Base-by-base conservation (phyloP, 2,329 filamentous ascomycete genomes). In the Diaporthe ampelina region DNA sequence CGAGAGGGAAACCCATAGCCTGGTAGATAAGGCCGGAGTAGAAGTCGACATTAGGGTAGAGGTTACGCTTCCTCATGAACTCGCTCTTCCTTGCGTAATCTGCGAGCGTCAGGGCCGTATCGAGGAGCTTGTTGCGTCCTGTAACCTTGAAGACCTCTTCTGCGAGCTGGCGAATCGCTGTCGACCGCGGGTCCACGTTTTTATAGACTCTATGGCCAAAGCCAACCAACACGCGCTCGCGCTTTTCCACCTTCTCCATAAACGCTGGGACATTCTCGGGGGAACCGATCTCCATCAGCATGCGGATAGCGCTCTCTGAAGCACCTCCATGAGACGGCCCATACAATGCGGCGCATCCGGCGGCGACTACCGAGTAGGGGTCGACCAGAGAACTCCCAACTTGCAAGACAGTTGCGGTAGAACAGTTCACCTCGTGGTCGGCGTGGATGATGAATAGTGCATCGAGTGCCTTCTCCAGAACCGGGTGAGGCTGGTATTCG, bases 311-410 rank as follows among this genome's bases (percentile, higher is more conserved):
- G 29, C 86, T 85, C 76, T 91, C 89, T 0, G 88, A 89, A 4
- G 89, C 89, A n/a, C 89, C 89, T 72, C 88, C 89, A 79, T 91
- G 89, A 0, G 89, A 87, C 0, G 88, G 88, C 0, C 89, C 89
- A 76, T 90, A 89, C 3, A 88, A 84, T 0, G 88, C 88, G 0
- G 88, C 85, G n/a, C 87, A 86, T 7, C 88, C 84, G 0, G 88
- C 87, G 0, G 88, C 81, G 17, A 90, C 86, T 24, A 88, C 84
- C 76, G 86, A 89, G 75, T 84, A 90, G 0, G 89, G 88, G 77
- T 91, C 90, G 0, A 90, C 86, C 15, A 91, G 80, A 0, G 87
- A 88, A 72, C 86, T 89, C 10, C 89, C 88, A 26, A 90, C 88
- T 73, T 90, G 88, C 21, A 91, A 81, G 43, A 89, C 85, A 1